A percentile compares a stretch with the other conserved stretches of the same genome.
Evolutionary conservation across 768 basidiomycete species (phyloP).

Genomic region (Lactifluus subvellereus): DNA sequence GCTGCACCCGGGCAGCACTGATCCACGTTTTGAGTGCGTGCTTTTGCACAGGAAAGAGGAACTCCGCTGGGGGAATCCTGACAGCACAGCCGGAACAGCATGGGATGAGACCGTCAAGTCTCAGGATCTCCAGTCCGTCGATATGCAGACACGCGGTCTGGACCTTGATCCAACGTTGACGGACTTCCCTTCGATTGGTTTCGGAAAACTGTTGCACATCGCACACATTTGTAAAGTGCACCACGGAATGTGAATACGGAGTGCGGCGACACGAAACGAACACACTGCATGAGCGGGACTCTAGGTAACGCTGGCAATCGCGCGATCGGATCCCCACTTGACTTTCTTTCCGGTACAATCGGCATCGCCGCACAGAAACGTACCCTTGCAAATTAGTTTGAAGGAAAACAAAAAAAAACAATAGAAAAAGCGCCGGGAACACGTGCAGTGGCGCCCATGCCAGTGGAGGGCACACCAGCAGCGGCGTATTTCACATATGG

Average conservation of each 20-base stretch:
- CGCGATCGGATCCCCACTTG: conserved; percentile 4
- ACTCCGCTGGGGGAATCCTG: background rate
- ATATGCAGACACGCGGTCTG: conserved; percentile 8
- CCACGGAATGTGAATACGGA: background rate
- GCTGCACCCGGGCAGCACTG: background rate
- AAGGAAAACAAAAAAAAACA: background rate
- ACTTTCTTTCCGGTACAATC: conserved; percentile 10
- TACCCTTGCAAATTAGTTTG: background rate
- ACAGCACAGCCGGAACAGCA: conserved; percentile 12
- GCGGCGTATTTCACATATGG: background rate
- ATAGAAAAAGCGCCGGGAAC: conserved; percentile 3
- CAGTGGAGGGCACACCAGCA: background rate
- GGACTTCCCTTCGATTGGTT: conserved; percentile 9
- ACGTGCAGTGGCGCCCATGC: background rate
- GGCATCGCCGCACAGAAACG: background rate
- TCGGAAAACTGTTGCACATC: conserved; percentile 9
- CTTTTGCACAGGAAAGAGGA: background rate
- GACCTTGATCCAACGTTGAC: conserved; percentile 7
- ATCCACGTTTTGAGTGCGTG: conserved; percentile 18
- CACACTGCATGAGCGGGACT: background rate
- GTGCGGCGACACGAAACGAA: background rate
- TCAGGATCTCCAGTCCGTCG: background rate
- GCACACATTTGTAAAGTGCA: background rate
- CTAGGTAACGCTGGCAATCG: background rate
- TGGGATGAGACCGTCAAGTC: background rate